These are phyloP conservation scores for Epichloe coenophiala DNA, from an alignment of 2,329 filamentous ascomycete species.

Conservation along the genomic window DNA sequence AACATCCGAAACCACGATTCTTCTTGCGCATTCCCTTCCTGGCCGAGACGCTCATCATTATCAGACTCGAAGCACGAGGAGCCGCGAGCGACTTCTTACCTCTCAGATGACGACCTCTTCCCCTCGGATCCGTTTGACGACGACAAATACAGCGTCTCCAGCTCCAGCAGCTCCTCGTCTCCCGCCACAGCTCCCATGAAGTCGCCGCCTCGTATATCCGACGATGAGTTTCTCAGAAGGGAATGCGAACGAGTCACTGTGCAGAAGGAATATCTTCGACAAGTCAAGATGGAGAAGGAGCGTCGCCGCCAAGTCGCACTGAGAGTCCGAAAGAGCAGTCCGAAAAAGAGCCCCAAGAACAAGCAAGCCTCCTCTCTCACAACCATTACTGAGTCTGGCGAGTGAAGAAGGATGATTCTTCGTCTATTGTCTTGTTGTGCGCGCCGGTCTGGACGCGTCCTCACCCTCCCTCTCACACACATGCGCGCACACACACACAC, in stretches of 20 bases:
- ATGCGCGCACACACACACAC: not conserved
- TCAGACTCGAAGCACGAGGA: conserved; percentile 26
- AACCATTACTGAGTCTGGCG: conserved; percentile 35
- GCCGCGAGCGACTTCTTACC: conserved; percentile 38
- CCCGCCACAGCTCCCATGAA: conserved; percentile 13
- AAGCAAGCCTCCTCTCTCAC: conserved; percentile 38
- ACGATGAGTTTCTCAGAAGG: conserved; percentile 35
- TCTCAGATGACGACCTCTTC: conserved; percentile 52
- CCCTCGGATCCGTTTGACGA: conserved; percentile 37
- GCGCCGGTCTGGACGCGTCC: not conserved
- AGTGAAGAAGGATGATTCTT: conserved; percentile 3
- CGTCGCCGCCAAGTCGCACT: conserved; percentile 28
- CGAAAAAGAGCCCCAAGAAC: conserved; percentile 37
- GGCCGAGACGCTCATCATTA: conserved; percentile 42
- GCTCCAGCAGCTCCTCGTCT: conserved; percentile 28
- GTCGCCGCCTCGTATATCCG: conserved; percentile 25
- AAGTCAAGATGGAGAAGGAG: conserved; percentile 41
- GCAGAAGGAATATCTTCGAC: conserved; percentile 39
- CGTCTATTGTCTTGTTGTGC: not conserved
- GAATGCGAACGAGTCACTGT: conserved; percentile 36
- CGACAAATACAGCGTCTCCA: conserved; percentile 33
- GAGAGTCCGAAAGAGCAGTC: conserved; percentile 20
- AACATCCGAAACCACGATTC: conserved; percentile 27
- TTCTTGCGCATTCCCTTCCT: conserved; percentile 43
- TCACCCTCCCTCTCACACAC: not conserved